Conservation (phyloP, 2,329 filamentous ascomycete genomes). For the Eutypa lata region DNA sequence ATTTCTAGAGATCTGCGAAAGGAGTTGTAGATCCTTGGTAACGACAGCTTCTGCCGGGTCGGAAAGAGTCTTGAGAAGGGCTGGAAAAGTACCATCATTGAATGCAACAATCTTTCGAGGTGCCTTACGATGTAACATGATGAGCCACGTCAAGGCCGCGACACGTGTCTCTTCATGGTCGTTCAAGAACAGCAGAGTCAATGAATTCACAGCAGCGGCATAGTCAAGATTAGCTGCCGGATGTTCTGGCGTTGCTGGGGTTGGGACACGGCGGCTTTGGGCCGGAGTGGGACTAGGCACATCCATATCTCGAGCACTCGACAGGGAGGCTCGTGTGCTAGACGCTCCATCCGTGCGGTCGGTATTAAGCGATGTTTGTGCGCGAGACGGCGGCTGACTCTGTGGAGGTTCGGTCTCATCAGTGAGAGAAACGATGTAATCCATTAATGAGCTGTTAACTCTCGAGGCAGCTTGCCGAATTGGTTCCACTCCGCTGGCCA, state of each 20-base stretch:
- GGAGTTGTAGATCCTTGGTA: conserved; percentile 84
- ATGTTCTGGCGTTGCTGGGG: conserved; percentile 39
- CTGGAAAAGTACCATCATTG: conserved; percentile 95
- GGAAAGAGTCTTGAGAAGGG: conserved; percentile 90
- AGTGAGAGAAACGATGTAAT: conserved; percentile 88
- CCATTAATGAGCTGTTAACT: conserved; percentile 88
- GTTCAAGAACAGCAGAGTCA: conserved; percentile 91
- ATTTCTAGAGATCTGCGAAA: conserved; percentile 94
- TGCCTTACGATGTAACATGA: conserved; percentile 95
- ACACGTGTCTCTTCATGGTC: conserved; percentile 95
- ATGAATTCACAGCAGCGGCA: conserved; percentile 85
- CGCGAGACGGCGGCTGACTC: conserved; percentile 36
- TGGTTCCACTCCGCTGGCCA: conserved; percentile 86
- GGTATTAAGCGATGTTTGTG: conserved; percentile 35
- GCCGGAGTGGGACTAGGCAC: conserved; percentile 49
- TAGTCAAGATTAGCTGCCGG: conserved; percentile 82
- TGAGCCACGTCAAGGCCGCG: conserved; percentile 90
- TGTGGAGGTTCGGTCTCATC: conserved; percentile 56
- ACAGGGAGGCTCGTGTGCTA: conserved; percentile 50
- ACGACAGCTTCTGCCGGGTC: conserved; percentile 95
- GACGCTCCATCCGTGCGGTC: conserved; percentile 45
- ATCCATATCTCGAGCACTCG: conserved; percentile 53
- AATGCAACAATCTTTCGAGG: conserved; percentile 91
- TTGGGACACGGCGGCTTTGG: conserved; percentile 44
- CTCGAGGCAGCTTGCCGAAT: conserved; percentile 84